Evolutionary conservation across 2,329 filamentous ascomycete species (phyloP).

Genomic region (Ophiostoma himal-ulmi): DNA sequence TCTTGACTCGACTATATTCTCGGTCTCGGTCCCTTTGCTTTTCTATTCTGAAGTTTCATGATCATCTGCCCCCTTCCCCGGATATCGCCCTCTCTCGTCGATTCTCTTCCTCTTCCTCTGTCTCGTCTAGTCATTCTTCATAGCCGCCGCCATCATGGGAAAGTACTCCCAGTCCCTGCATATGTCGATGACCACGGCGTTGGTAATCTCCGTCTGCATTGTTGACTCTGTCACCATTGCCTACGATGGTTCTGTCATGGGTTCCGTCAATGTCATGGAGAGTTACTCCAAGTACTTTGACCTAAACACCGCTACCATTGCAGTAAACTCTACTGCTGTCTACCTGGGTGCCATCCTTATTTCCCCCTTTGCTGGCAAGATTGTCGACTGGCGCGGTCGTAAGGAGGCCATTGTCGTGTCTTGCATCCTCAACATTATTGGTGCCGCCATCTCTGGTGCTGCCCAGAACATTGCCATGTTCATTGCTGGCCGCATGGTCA

Average conservation of each 20-base stretch:
- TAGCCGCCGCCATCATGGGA: not conserved
- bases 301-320: slow-evolving; percentile 33
- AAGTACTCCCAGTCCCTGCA: slow-evolving; percentile 18
- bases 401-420: slow-evolving; percentile 22
- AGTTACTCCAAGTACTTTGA: slow-evolving; percentile 33
- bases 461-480: slow-evolving; percentile 31
- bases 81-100: not conserved
- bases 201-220: slow-evolving; percentile 26
- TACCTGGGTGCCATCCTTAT: slow-evolving; percentile 30
- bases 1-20: not conserved
- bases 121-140: not conserved
- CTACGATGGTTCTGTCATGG: slow-evolving; percentile 35
- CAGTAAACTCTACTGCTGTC: slow-evolving; percentile 31
- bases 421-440: slow-evolving; percentile 28
- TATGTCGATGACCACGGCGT: slow-evolving; percentile 26
- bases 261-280: slow-evolving; percentile 34
- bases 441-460: slow-evolving; percentile 26
- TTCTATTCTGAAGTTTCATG: not conserved
- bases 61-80: not conserved
- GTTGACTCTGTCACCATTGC: slow-evolving; percentile 27
- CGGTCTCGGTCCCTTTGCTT: not conserved
- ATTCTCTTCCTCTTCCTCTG: not conserved
- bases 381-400: slow-evolving; percentile 30
- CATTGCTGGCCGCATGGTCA: slow-evolving; percentile 28
- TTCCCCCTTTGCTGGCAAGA: slow-evolving; percentile 26